These are phyloP conservation scores for Boletus bicolor DNA, from an alignment of 768 basidiomycete species.

Conservation along the genomic window DNA sequence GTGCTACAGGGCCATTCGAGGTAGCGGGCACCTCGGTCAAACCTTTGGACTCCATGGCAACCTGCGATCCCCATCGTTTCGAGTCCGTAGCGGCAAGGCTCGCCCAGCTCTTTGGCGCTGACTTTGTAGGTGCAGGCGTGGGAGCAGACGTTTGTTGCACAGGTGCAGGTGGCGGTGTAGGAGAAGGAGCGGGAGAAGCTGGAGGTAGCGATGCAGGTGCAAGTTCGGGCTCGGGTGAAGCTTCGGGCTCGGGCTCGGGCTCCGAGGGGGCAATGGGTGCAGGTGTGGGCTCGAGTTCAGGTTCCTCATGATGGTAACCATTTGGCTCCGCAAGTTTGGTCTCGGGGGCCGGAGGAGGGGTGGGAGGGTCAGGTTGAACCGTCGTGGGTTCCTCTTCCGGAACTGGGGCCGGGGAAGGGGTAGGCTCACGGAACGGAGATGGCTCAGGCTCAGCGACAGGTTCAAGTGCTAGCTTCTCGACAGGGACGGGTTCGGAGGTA, in stretches of 20 bases:
- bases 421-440: slow-evolving; percentile 27
- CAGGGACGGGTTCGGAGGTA: slow-evolving; percentile 35
- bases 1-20: slow-evolving; percentile 35
- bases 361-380: slow-evolving; percentile 32
- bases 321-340: slow-evolving; percentile 41
- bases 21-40: slow-evolving; percentile 59
- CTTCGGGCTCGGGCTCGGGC: slow-evolving; percentile 25
- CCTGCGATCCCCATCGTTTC: slow-evolving; percentile 82
- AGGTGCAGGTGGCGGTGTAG: slow-evolving; percentile 31
- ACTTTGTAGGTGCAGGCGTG: slow-evolving; percentile 35
- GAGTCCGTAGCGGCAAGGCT: slow-evolving; percentile 81
- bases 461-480: slow-evolving; percentile 33
- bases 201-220: slow-evolving; percentile 16
- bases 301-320: slow-evolving; percentile 36
- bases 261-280: slow-evolving; percentile 24
- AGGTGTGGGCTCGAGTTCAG: slow-evolving; percentile 30
- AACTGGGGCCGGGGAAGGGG: slow-evolving; percentile 27
- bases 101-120: slow-evolving; percentile 83
- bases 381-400: slow-evolving; percentile 41
- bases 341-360: slow-evolving; percentile 37
- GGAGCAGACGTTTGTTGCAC: slow-evolving; percentile 29
- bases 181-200: slow-evolving; percentile 18
- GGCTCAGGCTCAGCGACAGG: slow-evolving; percentile 25
- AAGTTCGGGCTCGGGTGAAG: slow-evolving; percentile 28
- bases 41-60: slow-evolving; percentile 75